Evolutionary conservation across 1,284 basidiomycete genomes (phyloP).

Genomic region (Neolentinus lepideus): DNA sequence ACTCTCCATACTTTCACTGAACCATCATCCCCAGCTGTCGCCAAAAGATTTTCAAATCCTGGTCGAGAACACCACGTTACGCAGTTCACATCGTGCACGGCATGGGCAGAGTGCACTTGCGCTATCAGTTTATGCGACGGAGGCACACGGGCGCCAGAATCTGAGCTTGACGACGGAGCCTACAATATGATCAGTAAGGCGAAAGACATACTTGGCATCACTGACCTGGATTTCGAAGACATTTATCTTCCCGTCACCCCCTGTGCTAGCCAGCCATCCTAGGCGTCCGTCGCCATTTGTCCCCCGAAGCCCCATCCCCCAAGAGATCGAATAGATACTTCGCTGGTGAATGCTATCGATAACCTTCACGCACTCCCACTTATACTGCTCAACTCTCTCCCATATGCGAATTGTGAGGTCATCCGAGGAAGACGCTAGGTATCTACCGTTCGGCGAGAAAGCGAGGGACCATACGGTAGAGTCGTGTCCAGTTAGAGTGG

Average conservation of each 20-base stretch:
- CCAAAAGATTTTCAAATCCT: constrained; percentile 57
- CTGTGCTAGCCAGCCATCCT: constrained; percentile 71
- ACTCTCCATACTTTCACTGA: constrained; percentile 58
- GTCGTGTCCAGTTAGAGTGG: constrained; percentile 73
- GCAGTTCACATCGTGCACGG: constrained; percentile 71
- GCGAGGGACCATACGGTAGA: constrained; percentile 92
- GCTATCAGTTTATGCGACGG: constrained; percentile 42
- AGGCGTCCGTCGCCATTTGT: constrained; percentile 24
- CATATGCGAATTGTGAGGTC: constrained; percentile 73
- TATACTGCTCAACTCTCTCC: constrained; percentile 47
- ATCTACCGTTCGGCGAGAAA: constrained; percentile 76
- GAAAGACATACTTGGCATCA: constrained; percentile 5
- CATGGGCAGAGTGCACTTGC: constrained; percentile 54
- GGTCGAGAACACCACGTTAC: constrained; percentile 69
- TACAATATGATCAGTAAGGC: neutral
- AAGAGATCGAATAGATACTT: constrained; percentile 76
- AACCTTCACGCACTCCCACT: constrained; percentile 52
- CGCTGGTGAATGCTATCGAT: constrained; percentile 55
- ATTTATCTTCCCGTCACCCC: constrained; percentile 72
- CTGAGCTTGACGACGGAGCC: neutral
- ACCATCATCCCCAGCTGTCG: constrained; percentile 79
- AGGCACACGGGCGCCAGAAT: constrained; percentile 15
- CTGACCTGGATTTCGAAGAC: constrained; percentile 67
- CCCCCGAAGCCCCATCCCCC: constrained; percentile 39
- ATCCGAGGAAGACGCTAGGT: constrained; percentile 80